Base-by-base conservation (phyloP, 208 protist genomes). In the Acanthamoeba divionensis region DNA sequence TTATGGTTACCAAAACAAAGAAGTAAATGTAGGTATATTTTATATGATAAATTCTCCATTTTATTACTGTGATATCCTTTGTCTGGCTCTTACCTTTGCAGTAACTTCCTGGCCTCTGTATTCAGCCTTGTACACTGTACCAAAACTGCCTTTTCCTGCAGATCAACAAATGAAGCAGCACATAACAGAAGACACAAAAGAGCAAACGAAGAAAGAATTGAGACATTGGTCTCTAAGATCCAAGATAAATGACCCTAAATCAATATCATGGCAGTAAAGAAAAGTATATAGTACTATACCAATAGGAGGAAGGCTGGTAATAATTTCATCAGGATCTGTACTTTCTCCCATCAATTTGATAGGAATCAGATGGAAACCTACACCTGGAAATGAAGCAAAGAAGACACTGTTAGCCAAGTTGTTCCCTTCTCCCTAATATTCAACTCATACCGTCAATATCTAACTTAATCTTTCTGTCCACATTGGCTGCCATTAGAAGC, bases 51-150 rank as follows among this genome's bases (percentile, higher is more conserved):
- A n/a, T n/a, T n/a, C n/a, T n/a, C n/a, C n/a, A n/a, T n/a, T n/a
- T n/a, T n/a, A n/a, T n/a, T n/a, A n/a, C n/a, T n/a, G n/a, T n/a
- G n/a, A n/a, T n/a, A n/a, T n/a, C n/a, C n/a, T n/a, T n/a, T n/a
- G n/a, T n/a, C n/a, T n/a, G n/a, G n/a, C n/a, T n/a, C n/a, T n/a
- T n/a, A 85, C 21, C 75, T 85, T 85, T 1, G 75, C 75, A 13
- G 75, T 54, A 29, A 85, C 75, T 41, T 85, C 75, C 75, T 85
- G 75, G 3, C 75, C 75, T 0, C 75, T 48, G 26, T 85, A 85
- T 4, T 63, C 50, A 24, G 75, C 75, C 50, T 85, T 85, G 50
- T 85, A 85, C 48, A 85, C 75, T 0, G 75, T 66, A 24, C 75
- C 75, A n/a, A 85, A 85, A 7, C 52, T 44, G 2, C 75, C 75